Evolutionary conservation across 1,284 basidiomycete species (phyloP).

Genomic region (Cutaneotrichosporon cyanovorans): DNA sequence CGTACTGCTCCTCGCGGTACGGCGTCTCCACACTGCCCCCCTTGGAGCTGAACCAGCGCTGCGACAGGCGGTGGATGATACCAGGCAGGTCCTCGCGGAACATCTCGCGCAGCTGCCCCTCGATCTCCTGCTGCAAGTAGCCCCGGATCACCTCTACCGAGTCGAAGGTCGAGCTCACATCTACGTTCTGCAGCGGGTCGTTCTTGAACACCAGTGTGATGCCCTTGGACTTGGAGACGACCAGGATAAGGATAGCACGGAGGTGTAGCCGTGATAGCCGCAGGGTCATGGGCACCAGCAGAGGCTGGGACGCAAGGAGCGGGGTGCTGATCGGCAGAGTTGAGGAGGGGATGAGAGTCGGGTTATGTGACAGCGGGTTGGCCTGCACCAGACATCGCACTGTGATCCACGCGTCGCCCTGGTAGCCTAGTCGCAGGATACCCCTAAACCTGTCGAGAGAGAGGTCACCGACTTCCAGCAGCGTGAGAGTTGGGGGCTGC

Average conservation of each 20-base stretch:
- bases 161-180: slow-evolving; percentile 96
- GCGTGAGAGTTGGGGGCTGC: slow-evolving; percentile 92
- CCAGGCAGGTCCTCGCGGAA: slow-evolving; percentile 94
- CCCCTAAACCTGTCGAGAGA: slow-evolving; percentile 93
- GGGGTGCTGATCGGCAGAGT: slow-evolving; percentile 65
- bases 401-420: slow-evolving; percentile 92
- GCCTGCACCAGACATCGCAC: slow-evolving; percentile 88
- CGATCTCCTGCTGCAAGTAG: slow-evolving; percentile 93
- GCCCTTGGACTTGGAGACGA: slow-evolving; percentile 93
- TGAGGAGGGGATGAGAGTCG: slow-evolving; percentile 72
- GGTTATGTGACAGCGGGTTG: slow-evolving; percentile 55
- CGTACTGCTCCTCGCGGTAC: slow-evolving; percentile 29
- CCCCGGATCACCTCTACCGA: slow-evolving; percentile 96
- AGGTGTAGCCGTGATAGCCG: slow-evolving; percentile 91
- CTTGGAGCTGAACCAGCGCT: slow-evolving; percentile 64
- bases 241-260: slow-evolving; percentile 92
- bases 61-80: slow-evolving; percentile 92
- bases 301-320: slow-evolving; percentile 82
- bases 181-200: slow-evolving; percentile 94
- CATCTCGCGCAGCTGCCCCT: slow-evolving; percentile 94
- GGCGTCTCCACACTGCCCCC: slow-evolving; percentile 44
- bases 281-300: slow-evolving; percentile 96
- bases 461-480: slow-evolving; percentile 95
- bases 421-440: slow-evolving; percentile 91
- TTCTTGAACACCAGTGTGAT: slow-evolving; percentile 99